Base-by-base conservation (phyloP, 345 rosid species). In the Orychophragmus violaceus region DNA sequence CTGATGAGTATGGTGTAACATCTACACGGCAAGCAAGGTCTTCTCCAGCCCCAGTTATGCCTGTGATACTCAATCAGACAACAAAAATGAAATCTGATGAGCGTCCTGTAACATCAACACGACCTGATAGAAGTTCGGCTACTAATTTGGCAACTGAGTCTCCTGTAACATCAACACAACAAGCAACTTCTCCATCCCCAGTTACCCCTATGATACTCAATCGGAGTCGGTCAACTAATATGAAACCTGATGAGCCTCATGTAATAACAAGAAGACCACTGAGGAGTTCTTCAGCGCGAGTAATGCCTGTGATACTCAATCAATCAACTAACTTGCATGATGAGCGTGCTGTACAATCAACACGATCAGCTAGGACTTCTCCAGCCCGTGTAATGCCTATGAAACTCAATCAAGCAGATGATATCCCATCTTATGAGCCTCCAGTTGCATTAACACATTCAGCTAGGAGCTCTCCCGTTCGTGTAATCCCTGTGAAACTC, bases 311-410 rank as follows among this genome's bases (percentile, higher is more conserved):
- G 63, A 18, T 60, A 13, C 12, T 59, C 17, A 52, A 27, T 60
- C 77, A 74, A 33, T 19, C 64, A 25, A 33, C 62, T 52, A 73
- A 59, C 33, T 9, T 33, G 12, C 64, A 42, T 59, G 68, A 73
- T 66, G 77, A 50, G 57, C 72, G 63, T 42, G 62, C 49, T 59
- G 56, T 73, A 13, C 58, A 28, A 32, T 66, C 68, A 19, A 66
- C 77, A 51, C 49, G 77, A 19, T 50, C 76, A 50, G 56, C 72
- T 66, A 73, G 72, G 52, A 58, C 32, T 23, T 73, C 77, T n/a
- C 77, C 77, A 18, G 39, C 72, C 39, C 72, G 62, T 65, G 56
- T 59, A 51, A 7, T 59, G 12, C 13, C 66, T 19, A 37, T 46
- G 71, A 37, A 72, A 72, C 71, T 14, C 54, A 72, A 16, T 39